Evolutionary conservation across 352 stramenopile genomes (phyloP), one percentile per base, ranked within the genome.

Genomic region (Elongisporangium senticosum): DNA sequence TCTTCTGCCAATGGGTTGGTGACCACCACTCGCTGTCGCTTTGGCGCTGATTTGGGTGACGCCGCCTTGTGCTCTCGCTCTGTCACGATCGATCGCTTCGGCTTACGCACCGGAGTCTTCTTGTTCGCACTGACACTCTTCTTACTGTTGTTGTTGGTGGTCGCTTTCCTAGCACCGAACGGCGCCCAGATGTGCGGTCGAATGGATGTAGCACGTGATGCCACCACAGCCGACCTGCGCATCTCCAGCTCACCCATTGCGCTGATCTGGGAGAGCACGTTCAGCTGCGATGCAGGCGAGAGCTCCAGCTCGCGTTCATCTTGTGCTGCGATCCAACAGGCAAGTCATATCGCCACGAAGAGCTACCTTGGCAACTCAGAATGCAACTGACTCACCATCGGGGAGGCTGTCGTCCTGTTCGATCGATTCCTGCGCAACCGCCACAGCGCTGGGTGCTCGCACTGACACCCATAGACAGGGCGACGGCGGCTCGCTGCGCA

Each of bases 201-300:
- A 43, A 43, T 17, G 11, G 33, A 10, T 17, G 13, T 10, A 43
- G 33, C 13, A 1, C 33, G 8, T 17, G 33, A 43, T 43, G 33
- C 3, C 13, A 17, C 33, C 33, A 43, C 33, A 43, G 33, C n/a
- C n/a, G 58, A 15, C 26, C 56, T 54, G 21, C 40, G 53, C 22
- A 55, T 67, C 17, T 69, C 63, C 48, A 47, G 63, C 49, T 86
- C 79, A 3, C 76, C 83, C 21, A 92, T 62, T 53, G 83, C 76
- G 50, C 83, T 92, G 57, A 92, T 88, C 60, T 90, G 78, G 2
- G 83, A 86, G 11, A 92, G 73, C 20, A 90, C 75, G 61, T 92
- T 64, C 11, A 92, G 63, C 53, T 92, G 83, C 17, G 83, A 89
- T 15, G 68, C 72, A 0, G 83, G 83, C 39, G 83, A 92, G 52